Base-by-base conservation (phyloP, 805 yeast genomes). In the Kodamaea neixiangensis region DNA sequence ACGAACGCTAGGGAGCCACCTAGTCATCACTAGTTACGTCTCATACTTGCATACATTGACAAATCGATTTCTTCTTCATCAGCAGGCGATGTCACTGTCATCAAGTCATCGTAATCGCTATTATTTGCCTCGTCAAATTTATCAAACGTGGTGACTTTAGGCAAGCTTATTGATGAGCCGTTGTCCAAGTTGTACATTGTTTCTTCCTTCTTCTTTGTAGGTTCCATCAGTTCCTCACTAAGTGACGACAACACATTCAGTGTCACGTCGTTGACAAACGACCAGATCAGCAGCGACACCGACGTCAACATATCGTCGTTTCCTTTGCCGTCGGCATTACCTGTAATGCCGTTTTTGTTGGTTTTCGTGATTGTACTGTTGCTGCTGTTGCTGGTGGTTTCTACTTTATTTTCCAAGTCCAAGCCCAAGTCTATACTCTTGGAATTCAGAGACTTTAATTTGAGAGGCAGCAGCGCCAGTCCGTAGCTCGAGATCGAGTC, bases 201-300 rank as follows among this genome's bases (percentile, higher is more conserved):
- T 21, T 42, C 11, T n/a, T 33, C 38, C 7, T 15, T 14, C n/a
- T 37, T 21, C 46, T 17, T 15, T n/a, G 48, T 43, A 20, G 42
- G 31, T n/a, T 38, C 21, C 20, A 19, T 15, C 39, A 31, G 51
- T 25, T 55, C 58, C 49, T 57, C 58, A 21, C 54, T 50, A 40
- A 67, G 56, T 9, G 70, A 63, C 11, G 67, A 58, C 19, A 67
- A 54, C 6, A 71, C 72, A 52, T 71, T 71, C 40, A 62, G 40
- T 39, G 70, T 71, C 14, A 75, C 71, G 48, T 74, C 78, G 52
- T 69, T 72, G 18, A 75, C 75, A 58, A 75, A 74, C 4, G 75
- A 56, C 78, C 78, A 74, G 14, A 75, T 64, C 10, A 75, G 70
- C 14, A 69, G 59, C 7, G 76, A 69, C 3, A 74, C 78, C 3